Conservation (phyloP, 225 moss, liverwort and hornwort species). For the Pleurozium schreberi region DNA sequence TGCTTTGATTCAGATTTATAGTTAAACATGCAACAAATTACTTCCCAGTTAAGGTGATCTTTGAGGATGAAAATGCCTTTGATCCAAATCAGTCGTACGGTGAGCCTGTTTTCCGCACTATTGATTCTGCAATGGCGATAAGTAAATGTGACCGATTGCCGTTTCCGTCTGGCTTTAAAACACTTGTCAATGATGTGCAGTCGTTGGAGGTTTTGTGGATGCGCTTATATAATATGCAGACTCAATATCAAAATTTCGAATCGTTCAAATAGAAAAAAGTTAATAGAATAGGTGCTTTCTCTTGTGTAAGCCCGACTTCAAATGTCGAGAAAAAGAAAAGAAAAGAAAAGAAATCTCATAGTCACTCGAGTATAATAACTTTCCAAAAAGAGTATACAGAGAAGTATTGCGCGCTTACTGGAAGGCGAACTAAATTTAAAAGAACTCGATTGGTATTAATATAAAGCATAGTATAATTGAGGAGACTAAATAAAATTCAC, state of each 20-base stretch:
- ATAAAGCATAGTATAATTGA: neutral
- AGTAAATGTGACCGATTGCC: neutral
- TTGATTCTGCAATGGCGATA: neutral
- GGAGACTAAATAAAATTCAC: neutral
- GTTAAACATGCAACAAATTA: conserved; percentile 35
- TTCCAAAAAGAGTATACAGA: neutral
- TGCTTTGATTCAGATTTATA: conserved; percentile 31
- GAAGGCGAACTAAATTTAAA: neutral
- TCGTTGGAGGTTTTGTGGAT: neutral
- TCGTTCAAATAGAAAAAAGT: neutral
- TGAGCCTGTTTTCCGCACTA: neutral
- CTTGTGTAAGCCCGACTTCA: neutral
- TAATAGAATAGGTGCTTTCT: neutral
- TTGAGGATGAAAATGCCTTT: conserved; percentile 36
- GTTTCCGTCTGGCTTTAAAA: neutral
- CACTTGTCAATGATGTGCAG: neutral
- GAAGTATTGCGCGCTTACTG: neutral
- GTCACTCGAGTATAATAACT: too few relatives aligned
- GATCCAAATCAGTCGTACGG: conserved; percentile 39
- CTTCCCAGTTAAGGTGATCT: conserved; percentile 47
- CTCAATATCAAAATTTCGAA: neutral
- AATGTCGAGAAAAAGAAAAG: neutral
- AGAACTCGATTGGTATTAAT: neutral
- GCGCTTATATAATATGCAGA: neutral
- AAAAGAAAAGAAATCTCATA: neutral